phyloP scores from a whole-genome alignment of 179 eudicot species.

The Nepenthes alata region DNA sequence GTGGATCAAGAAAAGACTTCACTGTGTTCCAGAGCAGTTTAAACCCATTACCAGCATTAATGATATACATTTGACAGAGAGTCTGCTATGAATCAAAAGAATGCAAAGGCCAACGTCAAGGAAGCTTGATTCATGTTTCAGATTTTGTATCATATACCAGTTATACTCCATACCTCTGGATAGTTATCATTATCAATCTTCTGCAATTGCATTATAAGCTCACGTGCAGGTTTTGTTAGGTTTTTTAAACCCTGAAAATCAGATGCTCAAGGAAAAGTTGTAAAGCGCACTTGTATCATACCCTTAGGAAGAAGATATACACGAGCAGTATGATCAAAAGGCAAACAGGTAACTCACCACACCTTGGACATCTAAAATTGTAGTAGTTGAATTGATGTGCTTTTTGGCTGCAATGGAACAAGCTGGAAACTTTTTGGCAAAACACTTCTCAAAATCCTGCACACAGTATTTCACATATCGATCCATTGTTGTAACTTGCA shows the following conservation, averaged over 20 bases:
- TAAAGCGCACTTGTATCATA: neutral
- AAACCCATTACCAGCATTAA: conserved; percentile 97
- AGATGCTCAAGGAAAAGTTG: neutral
- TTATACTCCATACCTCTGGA: conserved; percentile 54
- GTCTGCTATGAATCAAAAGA: conserved; percentile 32
- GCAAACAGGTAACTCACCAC: conserved; percentile 48
- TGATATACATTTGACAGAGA: conserved; percentile 72
- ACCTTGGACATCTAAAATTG: conserved; percentile 93
- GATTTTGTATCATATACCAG: too few species aligned
- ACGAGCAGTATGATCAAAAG: neutral
- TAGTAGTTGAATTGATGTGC: conserved; percentile 79
- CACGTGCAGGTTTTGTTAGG: conserved; percentile 72
- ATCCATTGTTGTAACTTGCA: conserved; percentile 90
- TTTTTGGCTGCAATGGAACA: conserved; percentile 91
- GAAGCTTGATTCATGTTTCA: too few species aligned
- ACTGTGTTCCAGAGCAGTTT: conserved; percentile 73
- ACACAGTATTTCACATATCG: conserved; percentile 80
- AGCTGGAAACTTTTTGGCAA: conserved; percentile 78
- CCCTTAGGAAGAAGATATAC: too few species aligned
- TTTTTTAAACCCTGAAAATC: conserved; percentile 61
- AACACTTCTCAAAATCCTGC: conserved; percentile 77
- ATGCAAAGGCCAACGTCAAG: neutral
- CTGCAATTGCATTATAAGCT: conserved; percentile 61
- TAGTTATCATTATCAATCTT: conserved; percentile 88
- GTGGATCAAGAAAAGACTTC: conserved; percentile 77